Evolutionary conservation across 83 land plant species (phyloP).

Genomic region (Isoetes engelmannii): DNA sequence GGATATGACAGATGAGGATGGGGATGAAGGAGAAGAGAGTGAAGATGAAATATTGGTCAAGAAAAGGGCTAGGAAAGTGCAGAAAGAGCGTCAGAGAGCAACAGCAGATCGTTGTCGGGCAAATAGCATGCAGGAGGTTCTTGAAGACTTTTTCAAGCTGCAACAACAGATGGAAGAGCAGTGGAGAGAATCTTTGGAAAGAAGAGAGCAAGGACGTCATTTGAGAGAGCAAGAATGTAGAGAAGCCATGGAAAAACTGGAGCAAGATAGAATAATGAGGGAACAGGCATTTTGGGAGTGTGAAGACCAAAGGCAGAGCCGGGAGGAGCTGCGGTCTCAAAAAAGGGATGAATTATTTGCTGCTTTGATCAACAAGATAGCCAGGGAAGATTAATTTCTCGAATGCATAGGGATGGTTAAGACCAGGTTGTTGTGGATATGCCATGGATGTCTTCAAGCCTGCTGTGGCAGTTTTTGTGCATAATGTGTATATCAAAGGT

Average conservation of each 20-base stretch:
- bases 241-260: slow-evolving; percentile 7
- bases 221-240: slow-evolving; percentile 7
- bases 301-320: slow-evolving; percentile 6
- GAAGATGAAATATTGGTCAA: background rate
- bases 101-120: slow-evolving; percentile 8
- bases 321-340: slow-evolving; percentile 5
- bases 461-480: too few species aligned
- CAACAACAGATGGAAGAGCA: slow-evolving; percentile 10
- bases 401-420: too few species aligned
- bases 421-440: too few species aligned
- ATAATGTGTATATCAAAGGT: too few species aligned
- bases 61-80: background rate
- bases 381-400: background rate
- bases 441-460: too few species aligned
- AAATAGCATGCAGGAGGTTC: slow-evolving; percentile 15
- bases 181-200: slow-evolving; percentile 6
- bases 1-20: slow-evolving; percentile 4
- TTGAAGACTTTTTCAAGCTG: slow-evolving; percentile 12
- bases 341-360: background rate
- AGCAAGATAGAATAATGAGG: slow-evolving; percentile 6
- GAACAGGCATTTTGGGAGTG: slow-evolving; percentile 12
- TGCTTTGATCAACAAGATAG: slow-evolving; percentile 2
- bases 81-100: slow-evolving; percentile 5
- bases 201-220: background rate
- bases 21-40: slow-evolving; percentile 1